Percentiles rank a stretch among this genome's conserved stretches.
Conservation (phyloP, 2,329 filamentous ascomycete species). For the Elsinoe australis region DNA sequence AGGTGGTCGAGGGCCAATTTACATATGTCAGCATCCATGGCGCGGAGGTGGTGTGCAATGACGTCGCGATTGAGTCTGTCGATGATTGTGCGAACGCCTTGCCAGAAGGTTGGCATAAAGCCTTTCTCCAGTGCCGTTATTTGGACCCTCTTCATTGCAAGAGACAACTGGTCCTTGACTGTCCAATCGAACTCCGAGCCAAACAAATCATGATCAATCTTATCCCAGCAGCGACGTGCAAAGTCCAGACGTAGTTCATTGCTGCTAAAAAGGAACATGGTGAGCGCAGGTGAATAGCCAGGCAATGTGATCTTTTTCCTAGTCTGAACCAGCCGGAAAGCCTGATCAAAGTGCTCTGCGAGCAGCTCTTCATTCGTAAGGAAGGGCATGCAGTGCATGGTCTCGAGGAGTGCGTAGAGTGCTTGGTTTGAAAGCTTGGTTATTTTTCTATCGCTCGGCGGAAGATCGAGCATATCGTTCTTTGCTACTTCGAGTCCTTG, state of each 20-base stretch:
- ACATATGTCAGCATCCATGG: constrained; percentile 64
- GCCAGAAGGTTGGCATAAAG: constrained; percentile 69
- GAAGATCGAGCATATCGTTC: constrained; percentile 36
- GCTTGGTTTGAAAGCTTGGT: constrained; percentile 49
- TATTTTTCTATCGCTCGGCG: constrained; percentile 45
- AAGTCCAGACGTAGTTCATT: constrained; percentile 58
- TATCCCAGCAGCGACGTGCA: constrained; percentile 61
- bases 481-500: constrained; percentile 37
- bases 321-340: constrained; percentile 72
- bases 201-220: constrained; percentile 56
- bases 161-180: constrained; percentile 63
- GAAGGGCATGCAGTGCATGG: constrained; percentile 75
- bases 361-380: constrained; percentile 51
- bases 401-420: constrained; percentile 78
- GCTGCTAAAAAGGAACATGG: constrained; percentile 72
- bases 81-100: constrained; percentile 66
- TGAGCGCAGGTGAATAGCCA: constrained; percentile 71
- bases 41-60: constrained; percentile 69
- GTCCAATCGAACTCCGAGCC: constrained; percentile 79
- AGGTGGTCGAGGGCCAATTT: constrained; percentile 58
- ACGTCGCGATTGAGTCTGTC: constrained; percentile 63
- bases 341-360: constrained; percentile 62
- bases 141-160: constrained; percentile 57
- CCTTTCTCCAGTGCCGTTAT: constrained; percentile 45
- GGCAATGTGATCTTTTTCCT: constrained; percentile 72